These are phyloP conservation scores for Aspergillus thermomutatus DNA, from an alignment of 2,329 filamentous ascomycete species.

Conservation along the genomic window DNA sequence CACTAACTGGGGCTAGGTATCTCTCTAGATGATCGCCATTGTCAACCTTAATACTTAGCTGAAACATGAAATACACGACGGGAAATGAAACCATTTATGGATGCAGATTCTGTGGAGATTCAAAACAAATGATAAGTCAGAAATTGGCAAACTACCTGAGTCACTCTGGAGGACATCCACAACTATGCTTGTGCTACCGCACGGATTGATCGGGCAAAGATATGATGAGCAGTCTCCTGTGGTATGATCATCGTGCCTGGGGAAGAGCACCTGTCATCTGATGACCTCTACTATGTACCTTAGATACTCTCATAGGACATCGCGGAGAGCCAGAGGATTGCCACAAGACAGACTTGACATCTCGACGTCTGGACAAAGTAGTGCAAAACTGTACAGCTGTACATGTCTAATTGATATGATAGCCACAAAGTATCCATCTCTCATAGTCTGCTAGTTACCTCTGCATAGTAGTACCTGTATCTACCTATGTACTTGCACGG, in stretches of 20 bases:
- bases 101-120: not conserved
- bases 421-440: too few relatives aligned
- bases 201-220: not conserved
- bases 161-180: too few relatives aligned
- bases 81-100: not conserved
- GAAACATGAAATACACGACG: not conserved
- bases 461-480: too few relatives aligned
- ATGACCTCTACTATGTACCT: slow-evolving; percentile 12
- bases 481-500: too few relatives aligned
- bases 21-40: slow-evolving; percentile 13
- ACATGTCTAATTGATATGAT: too few relatives aligned
- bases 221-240: not conserved
- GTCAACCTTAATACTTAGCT: slow-evolving; percentile 10
- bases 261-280: slow-evolving; percentile 15
- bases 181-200: not conserved
- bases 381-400: not conserved
- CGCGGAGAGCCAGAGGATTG: not conserved
- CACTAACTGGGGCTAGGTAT: not conserved
- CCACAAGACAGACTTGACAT: not conserved
- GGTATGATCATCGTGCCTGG: not conserved
- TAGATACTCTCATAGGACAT: too few relatives aligned
- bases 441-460: too few relatives aligned
- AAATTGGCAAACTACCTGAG: not conserved
- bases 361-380: not conserved
- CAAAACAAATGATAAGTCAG: not conserved